These are phyloP conservation scores for Aspergillus vadensis DNA, from an alignment of 2,329 filamentous ascomycete genomes.

Conservation along the genomic window DNA sequence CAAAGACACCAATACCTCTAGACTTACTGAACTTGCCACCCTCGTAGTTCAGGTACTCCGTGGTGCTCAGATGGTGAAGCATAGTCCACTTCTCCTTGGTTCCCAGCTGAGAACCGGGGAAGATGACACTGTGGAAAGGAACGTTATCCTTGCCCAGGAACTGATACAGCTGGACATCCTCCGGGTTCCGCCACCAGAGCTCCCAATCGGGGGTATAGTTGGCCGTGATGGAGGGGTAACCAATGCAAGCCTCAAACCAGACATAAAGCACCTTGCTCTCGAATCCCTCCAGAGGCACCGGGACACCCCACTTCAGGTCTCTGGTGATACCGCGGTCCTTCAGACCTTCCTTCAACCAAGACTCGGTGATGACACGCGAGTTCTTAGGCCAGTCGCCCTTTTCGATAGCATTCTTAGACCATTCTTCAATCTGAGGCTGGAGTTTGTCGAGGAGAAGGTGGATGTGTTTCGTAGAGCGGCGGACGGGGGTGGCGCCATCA, in stretches of 20 bases:
- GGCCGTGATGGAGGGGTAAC: conserved; percentile 92
- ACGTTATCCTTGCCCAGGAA: conserved; percentile 95
- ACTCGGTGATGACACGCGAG: conserved; percentile 47
- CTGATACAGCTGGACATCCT: conserved; percentile 86
- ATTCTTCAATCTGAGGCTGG: conserved; percentile 73
- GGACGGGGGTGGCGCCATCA: conserved; percentile 77
- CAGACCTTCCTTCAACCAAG: conserved; percentile 69
- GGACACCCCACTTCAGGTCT: conserved; percentile 86
- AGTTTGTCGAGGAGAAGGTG: conserved; percentile 85
- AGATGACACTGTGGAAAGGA: conserved; percentile 86
- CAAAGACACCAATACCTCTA: conserved; percentile 85
- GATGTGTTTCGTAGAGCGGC: conserved; percentile 83
- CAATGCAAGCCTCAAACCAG: conserved; percentile 90
- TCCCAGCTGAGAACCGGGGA: conserved; percentile 83
- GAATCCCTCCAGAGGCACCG: conserved; percentile 62
- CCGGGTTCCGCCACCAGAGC: conserved; percentile 90
- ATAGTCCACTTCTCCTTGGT: conserved; percentile 85
- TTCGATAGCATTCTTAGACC: conserved; percentile 72
- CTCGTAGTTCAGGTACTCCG: conserved; percentile 88
- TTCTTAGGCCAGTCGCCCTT: conserved; percentile 61
- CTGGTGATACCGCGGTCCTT: conserved; percentile 86
- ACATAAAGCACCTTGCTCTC: conserved; percentile 86
- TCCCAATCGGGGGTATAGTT: conserved; percentile 88
- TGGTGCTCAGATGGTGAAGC: conserved; percentile 84
- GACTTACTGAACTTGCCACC: conserved; percentile 92